Evolutionary conservation across 768 basidiomycete genomes (phyloP).

Genomic region (Russula lepida): DNA sequence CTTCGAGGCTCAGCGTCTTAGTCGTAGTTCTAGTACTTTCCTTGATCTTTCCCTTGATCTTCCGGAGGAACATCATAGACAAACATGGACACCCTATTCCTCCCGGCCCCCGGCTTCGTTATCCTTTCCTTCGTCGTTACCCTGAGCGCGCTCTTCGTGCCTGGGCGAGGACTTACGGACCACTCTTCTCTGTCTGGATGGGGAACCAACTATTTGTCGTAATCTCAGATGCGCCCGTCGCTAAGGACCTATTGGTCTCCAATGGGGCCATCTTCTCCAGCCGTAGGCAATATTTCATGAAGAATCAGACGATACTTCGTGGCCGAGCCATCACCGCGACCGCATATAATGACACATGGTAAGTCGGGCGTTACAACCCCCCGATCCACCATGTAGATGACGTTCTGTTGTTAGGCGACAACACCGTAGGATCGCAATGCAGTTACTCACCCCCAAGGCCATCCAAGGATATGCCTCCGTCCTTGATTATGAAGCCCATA

Average conservation of each 20-base stretch:
- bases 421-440: conserved; percentile 35
- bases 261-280: conserved; percentile 41
- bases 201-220: conserved; percentile 43
- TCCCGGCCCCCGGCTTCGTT: conserved; percentile 25
- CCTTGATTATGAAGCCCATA: conserved; percentile 35
- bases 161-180: conserved; percentile 38
- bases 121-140: conserved; percentile 35
- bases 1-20: background rate
- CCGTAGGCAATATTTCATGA: conserved; percentile 38
- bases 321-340: conserved; percentile 40
- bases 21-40: conserved; percentile 7
- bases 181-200: conserved; percentile 39
- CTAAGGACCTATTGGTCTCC: conserved; percentile 37
- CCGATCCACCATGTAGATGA: background rate
- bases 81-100: conserved; percentile 24
- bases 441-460: conserved; percentile 29
- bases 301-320: conserved; percentile 36
- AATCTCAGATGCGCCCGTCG: conserved; percentile 37
- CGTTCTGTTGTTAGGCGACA: conserved; percentile 28
- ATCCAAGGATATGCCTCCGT: conserved; percentile 32
- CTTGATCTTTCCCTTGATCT: conserved; percentile 19
- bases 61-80: conserved; percentile 22
- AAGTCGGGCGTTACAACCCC: background rate
- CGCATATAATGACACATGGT: conserved; percentile 39
- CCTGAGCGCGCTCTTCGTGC: conserved; percentile 36